phyloP scores from a whole-genome alignment of 2,329 filamentous ascomycete genomes.

The Penicillium hesseltinei region DNA sequence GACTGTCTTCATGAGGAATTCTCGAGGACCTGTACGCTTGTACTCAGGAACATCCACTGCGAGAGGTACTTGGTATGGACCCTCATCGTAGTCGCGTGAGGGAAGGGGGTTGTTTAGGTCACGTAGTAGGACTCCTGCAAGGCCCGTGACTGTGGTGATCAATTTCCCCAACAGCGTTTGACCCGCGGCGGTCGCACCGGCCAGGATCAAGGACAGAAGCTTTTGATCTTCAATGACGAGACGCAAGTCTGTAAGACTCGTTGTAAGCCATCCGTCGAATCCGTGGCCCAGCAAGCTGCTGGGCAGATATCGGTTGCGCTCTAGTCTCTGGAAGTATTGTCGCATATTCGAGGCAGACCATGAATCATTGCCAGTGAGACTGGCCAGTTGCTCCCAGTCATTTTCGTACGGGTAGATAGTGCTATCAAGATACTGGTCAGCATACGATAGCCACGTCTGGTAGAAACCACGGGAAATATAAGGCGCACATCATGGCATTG shows the following conservation, averaged over 20 bases:
- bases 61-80: slow-evolving; percentile 60
- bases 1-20: slow-evolving; percentile 54
- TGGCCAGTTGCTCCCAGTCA: slow-evolving; percentile 58
- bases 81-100: slow-evolving; percentile 47
- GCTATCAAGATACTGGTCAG: slow-evolving; percentile 13
- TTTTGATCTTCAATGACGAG: slow-evolving; percentile 54
- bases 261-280: slow-evolving; percentile 57
- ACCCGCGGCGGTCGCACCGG: slow-evolving; percentile 54
- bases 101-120: slow-evolving; percentile 53
- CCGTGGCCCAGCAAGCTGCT: slow-evolving; percentile 52
- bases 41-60: slow-evolving; percentile 48
- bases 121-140: slow-evolving; percentile 47
- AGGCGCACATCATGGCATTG: slow-evolving; percentile 54
- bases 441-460: background rate
- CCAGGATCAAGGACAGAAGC: slow-evolving; percentile 53
- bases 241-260: slow-evolving; percentile 50
- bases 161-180: slow-evolving; percentile 40
- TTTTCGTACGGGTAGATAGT: slow-evolving; percentile 57
- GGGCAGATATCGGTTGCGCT: slow-evolving; percentile 53
- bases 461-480: background rate
- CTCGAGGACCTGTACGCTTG: slow-evolving; percentile 55
- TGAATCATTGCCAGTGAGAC: slow-evolving; percentile 57
- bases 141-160: slow-evolving; percentile 43
- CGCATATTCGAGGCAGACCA: slow-evolving; percentile 59
- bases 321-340: slow-evolving; percentile 53